A percentile compares a stretch with the other conserved stretches of the same genome.
phyloP scores from a whole-genome alignment of 75 land plant genomes.

The Larix kaempferi region DNA sequence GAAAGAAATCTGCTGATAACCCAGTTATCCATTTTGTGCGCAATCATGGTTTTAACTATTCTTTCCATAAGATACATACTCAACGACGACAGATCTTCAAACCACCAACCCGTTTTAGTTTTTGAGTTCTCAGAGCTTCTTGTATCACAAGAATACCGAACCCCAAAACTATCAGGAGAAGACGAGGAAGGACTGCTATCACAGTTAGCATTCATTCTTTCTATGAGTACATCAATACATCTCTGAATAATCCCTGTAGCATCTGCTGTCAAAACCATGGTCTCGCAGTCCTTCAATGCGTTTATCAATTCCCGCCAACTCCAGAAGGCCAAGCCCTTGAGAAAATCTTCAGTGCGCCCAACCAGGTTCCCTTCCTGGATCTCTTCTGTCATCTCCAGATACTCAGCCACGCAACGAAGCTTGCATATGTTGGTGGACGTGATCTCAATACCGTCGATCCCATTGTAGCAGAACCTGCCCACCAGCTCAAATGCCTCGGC shows the following conservation, averaged over 20 bases:
- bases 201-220: constrained; percentile 19
- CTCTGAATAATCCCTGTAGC: constrained; percentile 56
- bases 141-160: constrained; percentile 47
- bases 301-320: constrained; percentile 60
- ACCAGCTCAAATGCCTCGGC: constrained; percentile 73
- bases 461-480: constrained; percentile 72
- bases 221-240: constrained; percentile 53
- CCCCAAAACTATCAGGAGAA: constrained; percentile 38
- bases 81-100: constrained; percentile 61
- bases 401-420: constrained; percentile 54
- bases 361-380: constrained; percentile 30
- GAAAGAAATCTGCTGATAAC: constrained; percentile 64
- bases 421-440: constrained; percentile 51
- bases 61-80: constrained; percentile 44
- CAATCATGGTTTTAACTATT: constrained; percentile 48
- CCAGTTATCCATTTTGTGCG: constrained; percentile 37
- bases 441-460: constrained; percentile 34
- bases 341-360: constrained; percentile 42
- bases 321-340: constrained; percentile 49
- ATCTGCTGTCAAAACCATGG: constrained; percentile 20
- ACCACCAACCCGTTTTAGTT: constrained; percentile 66
- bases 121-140: constrained; percentile 46
- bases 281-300: constrained; percentile 64
- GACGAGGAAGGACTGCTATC: constrained; percentile 30
- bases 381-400: constrained; percentile 75